A percentile compares a stretch with the other conserved stretches of the same genome.
Evolutionary conservation across 495 filamentous ascomycete genomes (phyloP).

Genomic region (Penicillium parvum): DNA sequence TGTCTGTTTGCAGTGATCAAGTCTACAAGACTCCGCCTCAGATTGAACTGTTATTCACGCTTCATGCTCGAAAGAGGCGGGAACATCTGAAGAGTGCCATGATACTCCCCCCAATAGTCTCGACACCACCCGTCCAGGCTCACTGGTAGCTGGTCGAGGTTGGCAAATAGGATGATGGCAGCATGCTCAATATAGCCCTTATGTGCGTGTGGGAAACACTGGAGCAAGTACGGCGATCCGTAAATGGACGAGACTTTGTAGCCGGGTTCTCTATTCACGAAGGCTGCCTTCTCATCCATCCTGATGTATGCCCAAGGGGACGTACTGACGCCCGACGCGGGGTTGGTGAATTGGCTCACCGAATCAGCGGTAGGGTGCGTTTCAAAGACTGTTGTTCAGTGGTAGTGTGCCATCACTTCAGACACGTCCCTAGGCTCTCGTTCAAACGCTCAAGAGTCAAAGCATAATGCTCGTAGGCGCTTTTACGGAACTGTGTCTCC

Average conservation of each 20-base stretch:
- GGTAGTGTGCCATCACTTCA: conserved; percentile 56
- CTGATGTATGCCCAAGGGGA: conserved; percentile 23
- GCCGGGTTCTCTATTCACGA: conserved; percentile 14
- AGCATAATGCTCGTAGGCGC: conserved; percentile 54
- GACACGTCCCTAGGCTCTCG: conserved; percentile 63
- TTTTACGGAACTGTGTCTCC: conserved; percentile 29
- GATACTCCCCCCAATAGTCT: background rate
- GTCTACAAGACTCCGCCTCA: no score
- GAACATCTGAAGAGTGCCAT: background rate
- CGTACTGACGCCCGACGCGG: conserved; percentile 21
- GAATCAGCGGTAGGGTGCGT: conserved; percentile 11
- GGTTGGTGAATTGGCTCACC: conserved; percentile 18
- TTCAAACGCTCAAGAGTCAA: conserved; percentile 68
- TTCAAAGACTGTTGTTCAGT: no score
- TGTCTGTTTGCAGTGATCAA: no score
- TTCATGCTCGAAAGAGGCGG: background rate
- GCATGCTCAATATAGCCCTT: background rate
- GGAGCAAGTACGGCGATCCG: background rate
- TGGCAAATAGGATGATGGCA: background rate
- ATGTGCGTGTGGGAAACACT: background rate
- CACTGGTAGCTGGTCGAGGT: background rate
- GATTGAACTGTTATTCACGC: no score
- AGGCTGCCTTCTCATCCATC: conserved; percentile 11
- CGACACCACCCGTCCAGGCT: no score
- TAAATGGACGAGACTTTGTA: conserved; percentile 1